Evolutionary conservation across 2,329 filamentous ascomycete species (phyloP), one percentile per base, ranked within the genome.

Genomic region (Curvularia sp.): DNA sequence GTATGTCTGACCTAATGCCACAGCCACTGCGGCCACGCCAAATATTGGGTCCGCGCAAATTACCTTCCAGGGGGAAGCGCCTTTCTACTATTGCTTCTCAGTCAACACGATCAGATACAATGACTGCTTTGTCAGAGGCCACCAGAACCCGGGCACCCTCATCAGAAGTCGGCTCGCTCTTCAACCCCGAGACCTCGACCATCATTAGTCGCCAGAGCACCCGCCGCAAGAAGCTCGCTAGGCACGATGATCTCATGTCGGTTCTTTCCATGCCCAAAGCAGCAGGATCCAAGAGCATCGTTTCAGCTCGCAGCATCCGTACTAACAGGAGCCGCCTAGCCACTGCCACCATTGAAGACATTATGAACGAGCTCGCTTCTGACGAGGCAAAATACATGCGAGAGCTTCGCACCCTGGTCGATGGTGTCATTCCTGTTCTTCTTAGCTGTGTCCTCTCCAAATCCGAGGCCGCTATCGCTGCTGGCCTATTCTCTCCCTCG

Each of bases 371-470:
- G 71, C 87, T 99, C 62, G 82, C 86, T 10, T 86, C 89, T 5
- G 95, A 98, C 67, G 95, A 99, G 77, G 81, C 86, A 43, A 90
- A 95, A 66, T 99, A 98, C 73, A 89, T 90, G 78, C 86, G 93
- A 53, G 95, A 99, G 77, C 83, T 99, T 30, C 92, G 93, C 72
- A 97, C 95, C 0, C 80, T 99, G 30, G 93, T 98, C 7, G 93
- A 97, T 68, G 95, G 95, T 55, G 94, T 99, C 21, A 91, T 99
- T 55, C 95, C 95, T 0, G 94, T 98, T 2, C 84, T 99, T 1
- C 80, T 99, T 50, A 92, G 89, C 9, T 92, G 93, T 64, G 91
- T 96, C 8, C 84, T 97, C 12, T 90, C 88, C 9, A 87, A 90
- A 59, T 87, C 87, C 1, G 86, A 88, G 61, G 85, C 86, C 6